phyloP scores from a whole-genome alignment of 2,329 filamentous ascomycete genomes.

The Ophiostoma pallidulum region DNA sequence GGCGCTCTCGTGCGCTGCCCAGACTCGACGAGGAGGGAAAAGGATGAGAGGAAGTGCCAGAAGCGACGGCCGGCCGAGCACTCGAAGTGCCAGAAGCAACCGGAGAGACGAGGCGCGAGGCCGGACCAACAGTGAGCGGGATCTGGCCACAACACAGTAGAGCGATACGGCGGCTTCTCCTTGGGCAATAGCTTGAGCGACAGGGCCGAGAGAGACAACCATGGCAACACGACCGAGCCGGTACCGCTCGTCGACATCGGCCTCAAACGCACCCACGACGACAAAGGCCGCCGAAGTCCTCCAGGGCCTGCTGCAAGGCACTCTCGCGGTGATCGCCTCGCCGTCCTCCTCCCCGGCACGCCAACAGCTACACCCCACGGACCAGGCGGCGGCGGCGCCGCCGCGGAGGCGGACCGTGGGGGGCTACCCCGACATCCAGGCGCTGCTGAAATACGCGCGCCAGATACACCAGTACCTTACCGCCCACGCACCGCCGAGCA shows the following conservation, averaged over 20 bases:
- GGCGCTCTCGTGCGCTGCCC: slow-evolving; percentile 2
- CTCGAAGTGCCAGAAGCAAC: not conserved
- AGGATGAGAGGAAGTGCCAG: slow-evolving; percentile 8
- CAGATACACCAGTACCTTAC: slow-evolving; percentile 56
- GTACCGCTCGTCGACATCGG: slow-evolving; percentile 55
- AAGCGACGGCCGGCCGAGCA: slow-evolving; percentile 6
- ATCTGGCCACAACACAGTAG: not conserved
- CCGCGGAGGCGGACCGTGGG: slow-evolving; percentile 15
- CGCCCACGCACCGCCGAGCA: slow-evolving; percentile 35
- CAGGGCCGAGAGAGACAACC: not conserved
- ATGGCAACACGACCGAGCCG: slow-evolving; percentile 39
- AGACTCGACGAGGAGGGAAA: not conserved
- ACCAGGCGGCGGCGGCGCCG: slow-evolving; percentile 11
- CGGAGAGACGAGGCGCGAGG: not conserved
- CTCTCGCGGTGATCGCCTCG: slow-evolving; percentile 28
- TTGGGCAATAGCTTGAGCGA: not conserved
- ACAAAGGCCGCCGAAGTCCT: slow-evolving; percentile 54
- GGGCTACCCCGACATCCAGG: slow-evolving; percentile 39
- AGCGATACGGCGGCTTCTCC: not conserved
- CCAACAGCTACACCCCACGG: not conserved
- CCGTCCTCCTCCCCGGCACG: slow-evolving; percentile 6
- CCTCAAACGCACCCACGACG: slow-evolving; percentile 44
- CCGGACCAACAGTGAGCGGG: not conserved
- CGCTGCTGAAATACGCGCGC: slow-evolving; percentile 47
- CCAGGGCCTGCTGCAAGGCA: slow-evolving; percentile 41